Percentiles rank a stretch among this genome's conserved stretches.
These are phyloP conservation scores for Lagerstroemia speciosa DNA, from an alignment of 345 rosid species.

Conservation along the genomic window DNA sequence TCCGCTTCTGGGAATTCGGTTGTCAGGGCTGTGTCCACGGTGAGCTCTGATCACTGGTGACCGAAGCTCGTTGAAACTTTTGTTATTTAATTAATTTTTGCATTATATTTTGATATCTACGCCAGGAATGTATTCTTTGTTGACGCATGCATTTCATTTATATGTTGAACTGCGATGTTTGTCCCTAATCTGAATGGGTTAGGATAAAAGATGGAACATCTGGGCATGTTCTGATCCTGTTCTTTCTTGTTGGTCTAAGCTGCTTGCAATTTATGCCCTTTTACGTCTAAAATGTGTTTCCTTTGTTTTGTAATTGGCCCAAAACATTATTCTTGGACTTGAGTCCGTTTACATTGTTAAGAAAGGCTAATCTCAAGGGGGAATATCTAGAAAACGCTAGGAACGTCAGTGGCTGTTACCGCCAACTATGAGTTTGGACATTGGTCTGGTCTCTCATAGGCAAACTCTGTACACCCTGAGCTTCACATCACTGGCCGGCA, in stretches of 20 bases:
- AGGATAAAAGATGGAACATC: background rate
- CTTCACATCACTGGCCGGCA: too few relatives aligned
- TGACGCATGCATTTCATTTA: too few relatives aligned
- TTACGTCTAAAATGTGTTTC: background rate
- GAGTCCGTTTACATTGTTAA: background rate
- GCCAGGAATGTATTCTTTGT: background rate
- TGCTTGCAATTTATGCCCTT: background rate
- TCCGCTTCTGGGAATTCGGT: conserved; percentile 24
- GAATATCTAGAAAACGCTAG: too few relatives aligned
- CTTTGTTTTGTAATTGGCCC: background rate
- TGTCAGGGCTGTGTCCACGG: conserved; percentile 75
- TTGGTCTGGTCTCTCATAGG: too few relatives aligned
- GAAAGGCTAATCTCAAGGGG: too few relatives aligned
- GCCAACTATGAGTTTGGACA: too few relatives aligned
- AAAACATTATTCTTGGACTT: background rate
- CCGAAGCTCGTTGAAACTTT: too few relatives aligned
- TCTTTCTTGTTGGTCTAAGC: background rate
- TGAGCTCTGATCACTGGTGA: conserved; percentile 24
- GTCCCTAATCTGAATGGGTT: background rate
- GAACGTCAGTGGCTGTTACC: too few relatives aligned
- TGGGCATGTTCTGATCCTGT: background rate
- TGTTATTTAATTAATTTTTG: background rate
- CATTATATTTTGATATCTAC: background rate
- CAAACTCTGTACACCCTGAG: too few relatives aligned
- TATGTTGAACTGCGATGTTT: background rate